Base-by-base conservation (phyloP, 352 stramenopile species). In the Phytophthora vignae region DNA sequence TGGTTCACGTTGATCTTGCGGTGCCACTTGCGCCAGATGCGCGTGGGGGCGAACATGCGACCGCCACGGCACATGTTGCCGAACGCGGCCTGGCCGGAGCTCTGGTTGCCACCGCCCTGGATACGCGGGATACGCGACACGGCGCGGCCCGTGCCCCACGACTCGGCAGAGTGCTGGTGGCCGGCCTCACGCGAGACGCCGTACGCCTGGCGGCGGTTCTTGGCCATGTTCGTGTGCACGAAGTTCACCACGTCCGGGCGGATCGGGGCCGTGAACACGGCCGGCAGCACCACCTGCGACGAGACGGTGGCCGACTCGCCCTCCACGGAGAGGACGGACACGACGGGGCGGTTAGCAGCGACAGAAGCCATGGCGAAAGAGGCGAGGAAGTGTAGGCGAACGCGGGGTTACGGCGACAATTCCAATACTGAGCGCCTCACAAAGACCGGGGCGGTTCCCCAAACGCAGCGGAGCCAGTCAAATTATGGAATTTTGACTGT, bases 91-190 rank as follows among this genome's bases (percentile, higher is more conserved):
- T 99, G 98, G 76, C 98, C 98, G 31, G 97, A 98, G 66, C 96
- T 92, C 79, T 97, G 96, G 79, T 98, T 99, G 90, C 98, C 98
- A 58, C 97, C 96, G 74, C 98, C 98, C 73, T 96, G 89, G 66
- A 99, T 98, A 98, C 98, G 98, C 62, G 98, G 98, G 83, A 99
- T 99, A 99, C 98, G 98, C 69, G 98, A 97, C 54, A 99, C 98
- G 73, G 98, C 98, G 80, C 98, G 97, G 71, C 98, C 98, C 55
- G 98, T 99, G 78, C 98, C 98, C 98, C 98, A 99, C 27, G 97
- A 99, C 74, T 98, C 91, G 55, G 98, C 98, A 55, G 97, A 99
- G 85, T 98, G 96, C 81, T 98, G 87, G 88, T 99, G 98, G 78
- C 98, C 97, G 48, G 98, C 98, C 46, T 90, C 84, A 64, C 98